These are phyloP conservation scores for Artemisia annua DNA, from an alignment of 129 eudicot species.

Conservation along the genomic window DNA sequence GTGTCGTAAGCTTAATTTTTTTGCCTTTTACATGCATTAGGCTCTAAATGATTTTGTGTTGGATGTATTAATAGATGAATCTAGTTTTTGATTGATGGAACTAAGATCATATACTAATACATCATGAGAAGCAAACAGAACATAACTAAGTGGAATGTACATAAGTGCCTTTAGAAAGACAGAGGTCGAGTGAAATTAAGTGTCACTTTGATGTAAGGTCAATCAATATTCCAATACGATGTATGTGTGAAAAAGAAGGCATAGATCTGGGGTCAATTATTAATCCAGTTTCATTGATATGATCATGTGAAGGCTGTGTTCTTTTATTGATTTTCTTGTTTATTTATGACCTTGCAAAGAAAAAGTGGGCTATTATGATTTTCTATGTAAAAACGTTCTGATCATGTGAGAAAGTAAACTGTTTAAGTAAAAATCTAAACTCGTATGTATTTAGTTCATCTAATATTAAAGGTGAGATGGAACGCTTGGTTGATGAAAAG, in stretches of 20 bases:
- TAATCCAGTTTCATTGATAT: too few relatives aligned
- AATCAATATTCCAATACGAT: too few relatives aligned
- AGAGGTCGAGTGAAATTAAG: not conserved
- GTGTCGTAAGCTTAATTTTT: not conserved
- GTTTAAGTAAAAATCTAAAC: not conserved
- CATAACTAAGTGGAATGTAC: not conserved
- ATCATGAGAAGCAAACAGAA: not conserved
- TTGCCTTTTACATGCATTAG: not conserved
- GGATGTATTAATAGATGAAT: not conserved
- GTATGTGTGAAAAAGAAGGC: too few relatives aligned
- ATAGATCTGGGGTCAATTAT: too few relatives aligned
- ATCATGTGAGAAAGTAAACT: not conserved
- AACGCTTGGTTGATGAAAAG: not conserved
- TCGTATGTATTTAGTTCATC: not conserved
- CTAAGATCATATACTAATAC: not conserved
- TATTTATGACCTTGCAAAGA: not conserved
- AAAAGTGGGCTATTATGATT: not conserved
- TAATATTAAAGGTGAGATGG: not conserved
- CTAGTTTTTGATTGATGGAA: not conserved
- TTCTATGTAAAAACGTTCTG: not conserved
- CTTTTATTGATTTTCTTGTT: not conserved
- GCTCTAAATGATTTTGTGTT: not conserved
- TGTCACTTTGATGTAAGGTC: too few relatives aligned
- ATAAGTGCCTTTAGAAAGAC: not conserved
- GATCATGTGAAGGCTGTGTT: not conserved